phyloP scores from a whole-genome alignment of 1,284 basidiomycete genomes.

The Xanthoconium separans region DNA sequence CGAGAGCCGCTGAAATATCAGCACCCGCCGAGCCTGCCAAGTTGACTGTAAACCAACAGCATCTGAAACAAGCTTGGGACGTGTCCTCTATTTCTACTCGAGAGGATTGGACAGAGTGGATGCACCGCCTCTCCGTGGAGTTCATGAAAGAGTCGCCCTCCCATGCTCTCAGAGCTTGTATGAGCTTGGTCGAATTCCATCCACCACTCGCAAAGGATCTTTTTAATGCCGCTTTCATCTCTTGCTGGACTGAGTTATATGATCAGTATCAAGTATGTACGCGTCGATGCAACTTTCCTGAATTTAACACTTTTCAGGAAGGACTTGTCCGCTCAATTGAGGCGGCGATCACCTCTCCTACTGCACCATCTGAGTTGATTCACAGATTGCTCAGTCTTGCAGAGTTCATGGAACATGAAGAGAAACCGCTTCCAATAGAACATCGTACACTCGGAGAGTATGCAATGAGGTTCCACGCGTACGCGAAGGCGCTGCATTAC shows the following conservation, averaged over 20 bases:
- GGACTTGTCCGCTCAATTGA: conserved; percentile 93
- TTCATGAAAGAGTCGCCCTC: conserved; percentile 99
- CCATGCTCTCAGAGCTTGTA: conserved; percentile 94
- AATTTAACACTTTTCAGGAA: conserved; percentile 53
- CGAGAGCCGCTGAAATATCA: conserved; percentile 66
- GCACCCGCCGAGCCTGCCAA: conserved; percentile 83
- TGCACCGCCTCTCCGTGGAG: conserved; percentile 90
- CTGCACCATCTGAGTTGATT: conserved; percentile 89
- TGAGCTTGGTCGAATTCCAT: conserved; percentile 91
- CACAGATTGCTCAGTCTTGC: conserved; percentile 94
- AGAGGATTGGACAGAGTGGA: conserved; percentile 97
- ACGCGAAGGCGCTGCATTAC: conserved; percentile 98
- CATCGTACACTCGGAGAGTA: conserved; percentile 93
- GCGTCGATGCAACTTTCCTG: background rate
- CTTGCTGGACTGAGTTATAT: conserved; percentile 96
- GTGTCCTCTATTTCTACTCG: conserved; percentile 75
- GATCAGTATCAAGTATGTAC: conserved; percentile 86
- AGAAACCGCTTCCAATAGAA: conserved; percentile 94
- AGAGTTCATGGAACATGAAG: conserved; percentile 99
- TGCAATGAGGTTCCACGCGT: conserved; percentile 92
- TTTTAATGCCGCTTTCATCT: conserved; percentile 98
- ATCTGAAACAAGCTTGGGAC: conserved; percentile 98
- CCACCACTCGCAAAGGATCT: conserved; percentile 90
- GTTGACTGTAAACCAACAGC: conserved; percentile 96
- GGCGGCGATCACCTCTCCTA: conserved; percentile 78